These are phyloP conservation scores for Fusarium pseudocircinatum DNA, from an alignment of 2,329 filamentous ascomycete genomes.

Conservation along the genomic window DNA sequence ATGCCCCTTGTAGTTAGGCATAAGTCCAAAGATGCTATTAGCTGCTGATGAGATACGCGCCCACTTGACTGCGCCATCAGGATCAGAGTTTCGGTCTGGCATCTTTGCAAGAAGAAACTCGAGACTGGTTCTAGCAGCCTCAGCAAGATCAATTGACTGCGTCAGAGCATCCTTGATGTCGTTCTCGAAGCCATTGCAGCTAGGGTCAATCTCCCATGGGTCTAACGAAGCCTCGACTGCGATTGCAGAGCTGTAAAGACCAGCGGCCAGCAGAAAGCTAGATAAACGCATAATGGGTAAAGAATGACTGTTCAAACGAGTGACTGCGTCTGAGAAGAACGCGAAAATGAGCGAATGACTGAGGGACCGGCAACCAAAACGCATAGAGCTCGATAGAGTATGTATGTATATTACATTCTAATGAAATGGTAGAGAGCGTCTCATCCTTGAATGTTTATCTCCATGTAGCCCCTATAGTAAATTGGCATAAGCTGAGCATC, in stretches of 20 bases:
- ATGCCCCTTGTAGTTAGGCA: not conserved
- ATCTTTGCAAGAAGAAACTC: not conserved
- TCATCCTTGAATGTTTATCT: not conserved
- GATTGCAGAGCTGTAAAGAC: not conserved
- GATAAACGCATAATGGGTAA: not conserved
- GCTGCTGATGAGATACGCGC: not conserved
- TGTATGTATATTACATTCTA: not conserved
- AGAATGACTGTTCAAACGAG: conserved; percentile 1
- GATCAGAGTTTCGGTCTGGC: not conserved
- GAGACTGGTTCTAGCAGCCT: not conserved
- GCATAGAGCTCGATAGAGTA: not conserved
- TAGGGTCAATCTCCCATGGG: conserved; percentile 1
- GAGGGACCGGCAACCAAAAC: not conserved
- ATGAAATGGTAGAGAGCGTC: not conserved
- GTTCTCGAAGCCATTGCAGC: conserved; percentile 1
- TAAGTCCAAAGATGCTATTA: not conserved
- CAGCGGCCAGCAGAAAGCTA: not conserved
- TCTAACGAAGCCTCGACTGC: not conserved
- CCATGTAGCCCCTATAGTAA: conserved; percentile 1
- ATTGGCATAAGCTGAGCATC: conserved; percentile 4
- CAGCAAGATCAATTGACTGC: conserved; percentile 2
- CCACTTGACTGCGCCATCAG: not conserved
- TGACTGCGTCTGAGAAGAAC: not conserved
- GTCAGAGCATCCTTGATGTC: conserved; percentile 3
- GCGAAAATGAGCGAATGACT: not conserved